phyloP scores from a whole-genome alignment of 805 yeast species.

The Ogataea chonburiensis region DNA sequence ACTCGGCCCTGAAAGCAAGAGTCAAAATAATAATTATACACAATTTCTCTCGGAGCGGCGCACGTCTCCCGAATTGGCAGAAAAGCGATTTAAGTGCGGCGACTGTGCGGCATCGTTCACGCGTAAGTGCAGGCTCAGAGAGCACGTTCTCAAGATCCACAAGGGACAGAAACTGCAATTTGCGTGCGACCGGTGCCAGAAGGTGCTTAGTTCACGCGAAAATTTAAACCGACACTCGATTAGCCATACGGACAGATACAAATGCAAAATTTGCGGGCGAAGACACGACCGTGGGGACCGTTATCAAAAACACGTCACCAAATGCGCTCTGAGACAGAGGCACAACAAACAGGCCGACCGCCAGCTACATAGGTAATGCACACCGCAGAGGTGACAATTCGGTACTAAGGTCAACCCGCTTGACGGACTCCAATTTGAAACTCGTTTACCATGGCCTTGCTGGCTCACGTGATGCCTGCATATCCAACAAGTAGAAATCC shows the following conservation, averaged over 20 bases:
- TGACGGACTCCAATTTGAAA: no score
- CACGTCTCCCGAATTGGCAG: no score
- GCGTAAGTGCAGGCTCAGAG: constrained; percentile 28
- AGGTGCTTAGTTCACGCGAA: constrained; percentile 23
- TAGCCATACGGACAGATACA: constrained; percentile 30
- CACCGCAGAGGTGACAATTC: no score
- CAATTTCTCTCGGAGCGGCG: no score
- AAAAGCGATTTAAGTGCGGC: constrained; percentile 20
- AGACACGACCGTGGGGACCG: constrained; percentile 30
- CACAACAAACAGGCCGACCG: not conserved
- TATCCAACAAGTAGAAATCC: no score
- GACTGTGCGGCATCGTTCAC: constrained; percentile 28
- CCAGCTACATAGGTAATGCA: no score
- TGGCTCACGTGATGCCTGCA: no score
- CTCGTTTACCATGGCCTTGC: no score
- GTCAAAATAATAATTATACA: no score
- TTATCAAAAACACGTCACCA: constrained; percentile 23
- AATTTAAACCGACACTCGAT: constrained; percentile 30
- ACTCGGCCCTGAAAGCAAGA: no score
- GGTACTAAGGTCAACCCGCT: no score
- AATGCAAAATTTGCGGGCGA: constrained; percentile 24
- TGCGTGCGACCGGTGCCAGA: constrained; percentile 24
- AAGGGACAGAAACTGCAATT: constrained; percentile 20
- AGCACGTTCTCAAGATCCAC: constrained; percentile 27
- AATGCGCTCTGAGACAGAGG: constrained; percentile 13